Evolutionary conservation across 2,329 filamentous ascomycete species (phyloP), one percentile per base, ranked within the genome.

Genomic region (Aspergillus persii): DNA sequence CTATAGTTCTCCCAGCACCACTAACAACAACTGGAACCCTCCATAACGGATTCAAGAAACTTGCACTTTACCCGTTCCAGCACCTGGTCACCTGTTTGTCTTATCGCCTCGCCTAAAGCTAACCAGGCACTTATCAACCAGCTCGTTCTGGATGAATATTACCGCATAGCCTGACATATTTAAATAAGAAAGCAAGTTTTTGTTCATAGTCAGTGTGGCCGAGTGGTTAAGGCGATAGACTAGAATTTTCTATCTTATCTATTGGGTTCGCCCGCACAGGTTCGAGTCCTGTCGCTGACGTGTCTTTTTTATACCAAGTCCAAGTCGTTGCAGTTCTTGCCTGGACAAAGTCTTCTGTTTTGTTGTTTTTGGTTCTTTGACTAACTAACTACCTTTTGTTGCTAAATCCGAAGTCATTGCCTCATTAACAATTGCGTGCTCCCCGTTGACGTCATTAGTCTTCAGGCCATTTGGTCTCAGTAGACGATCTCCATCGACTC

Each of bases 231-330:
- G 36, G 36, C 36, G 36, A 41, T 41, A 41, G 36, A 41, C 36
- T 41, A 41, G 36, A 41, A 41, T 41, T 5, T 41, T 15, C 36
- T 41, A 41, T 41, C 36, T 41, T 15, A 58, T 58, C 47, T 59
- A 54, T 59, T 60, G 58, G 58, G 58, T 60, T 60, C 58, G 58
- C 58, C 58, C 58, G 58, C 58, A 60, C 58, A 60, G 58, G 58
- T 60, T 60, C 58, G 58, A 60, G 58, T 60, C 58, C 58, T 60
- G 58, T 60, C 58, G 58, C 58, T 60, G 58, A 60, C 58, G 58
- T 48, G 83, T 85, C 47, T 52, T 48, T 33, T 30, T 47, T 27
- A 15, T 48, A 23, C 18, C 18, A 23, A 23, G 18, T 23, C 18
- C 18, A 23, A 23, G 18, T 23, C 18, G 1, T 23, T 23, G 18